Evolutionary conservation across 1,139 yeast species (phyloP), one percentile per base, ranked within the genome.

Genomic region (Kodamaea plutei): DNA sequence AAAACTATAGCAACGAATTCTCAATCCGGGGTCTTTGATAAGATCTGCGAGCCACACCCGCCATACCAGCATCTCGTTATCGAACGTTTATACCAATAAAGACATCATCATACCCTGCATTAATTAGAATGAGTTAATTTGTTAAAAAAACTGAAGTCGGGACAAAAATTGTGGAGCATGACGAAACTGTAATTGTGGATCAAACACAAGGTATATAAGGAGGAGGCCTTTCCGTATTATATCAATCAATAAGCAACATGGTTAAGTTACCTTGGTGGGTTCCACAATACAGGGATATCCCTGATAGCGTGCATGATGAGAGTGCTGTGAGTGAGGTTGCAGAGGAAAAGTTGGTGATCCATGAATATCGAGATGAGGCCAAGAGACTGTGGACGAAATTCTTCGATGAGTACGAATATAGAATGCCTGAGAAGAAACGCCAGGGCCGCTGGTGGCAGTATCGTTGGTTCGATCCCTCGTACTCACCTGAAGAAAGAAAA

Each of bases 341-440:
- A 9, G n/a, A 15, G 8, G 16, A 20, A 17, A 35, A 18, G 29
- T 16, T 22, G 7, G 20, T 18, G n/a, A 38, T 36, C 22, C 27
- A 17, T 14, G 61, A 56, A 34, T 55, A 53, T 32, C 38, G 61
- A 26, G 62, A 58, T 37, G 62, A 57, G 35, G 58, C 58, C 8
- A 40, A 45, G 29, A 39, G 62, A 29, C 48, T 52, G 5, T 56
- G 61, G 56, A 52, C 48, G 48, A 50, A 55, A 22, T 57, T 55
- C 31, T 56, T 56, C 23, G 61, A 56, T 36, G 60, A 56, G 40
- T 56, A 44, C 34, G 61, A 57, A 36, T 56, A 57, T 39, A 36
- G 62, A 14, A 45, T 47, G 11, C 39, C 45, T 10, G 26, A 41
- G 21, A 23, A 38, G 5, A 25, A 31, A 5, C 12, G 16, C 8